phyloP scores from a whole-genome alignment of 441 rosid species.

The Brassica balearica region DNA sequence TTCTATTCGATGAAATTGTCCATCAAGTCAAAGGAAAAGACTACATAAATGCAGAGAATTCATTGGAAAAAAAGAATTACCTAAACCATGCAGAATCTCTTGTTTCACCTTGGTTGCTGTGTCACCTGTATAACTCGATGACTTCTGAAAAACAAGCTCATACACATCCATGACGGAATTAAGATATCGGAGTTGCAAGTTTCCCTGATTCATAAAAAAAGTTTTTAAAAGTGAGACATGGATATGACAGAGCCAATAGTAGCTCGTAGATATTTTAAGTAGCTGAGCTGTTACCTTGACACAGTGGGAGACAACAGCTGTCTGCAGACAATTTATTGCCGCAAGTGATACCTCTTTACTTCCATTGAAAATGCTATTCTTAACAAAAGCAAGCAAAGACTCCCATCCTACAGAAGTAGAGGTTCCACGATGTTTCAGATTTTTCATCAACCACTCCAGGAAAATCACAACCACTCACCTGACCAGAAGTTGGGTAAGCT shows the following conservation, averaged over 20 bases:
- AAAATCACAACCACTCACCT: slow-evolving; percentile 55
- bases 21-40: slow-evolving; percentile 13
- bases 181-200: slow-evolving; percentile 85
- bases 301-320: slow-evolving; percentile 80
- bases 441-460: slow-evolving; percentile 21
- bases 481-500: slow-evolving; percentile 88
- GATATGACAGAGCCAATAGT: no score
- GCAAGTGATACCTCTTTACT: slow-evolving; percentile 98
- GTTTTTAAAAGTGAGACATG: no score
- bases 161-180: slow-evolving; percentile 82
- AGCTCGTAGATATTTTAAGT: no score
- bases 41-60: not conserved
- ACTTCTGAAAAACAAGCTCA: slow-evolving; percentile 79
- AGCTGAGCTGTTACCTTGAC: slow-evolving; percentile 63
- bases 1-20: not conserved
- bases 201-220: slow-evolving; percentile 61
- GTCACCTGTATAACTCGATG: slow-evolving; percentile 62
- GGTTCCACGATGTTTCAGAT: slow-evolving; percentile 5
- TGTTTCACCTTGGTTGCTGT: slow-evolving; percentile 87
- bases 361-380: slow-evolving; percentile 81
- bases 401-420: slow-evolving; percentile 83
- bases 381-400: slow-evolving; percentile 77
- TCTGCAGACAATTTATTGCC: slow-evolving; percentile 89
- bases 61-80: slow-evolving; percentile 50
- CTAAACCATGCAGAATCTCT: slow-evolving; percentile 91